Evolutionary conservation across 2,329 filamentous ascomycete genomes (phyloP).

Genomic region (Aspergillus ustus): DNA sequence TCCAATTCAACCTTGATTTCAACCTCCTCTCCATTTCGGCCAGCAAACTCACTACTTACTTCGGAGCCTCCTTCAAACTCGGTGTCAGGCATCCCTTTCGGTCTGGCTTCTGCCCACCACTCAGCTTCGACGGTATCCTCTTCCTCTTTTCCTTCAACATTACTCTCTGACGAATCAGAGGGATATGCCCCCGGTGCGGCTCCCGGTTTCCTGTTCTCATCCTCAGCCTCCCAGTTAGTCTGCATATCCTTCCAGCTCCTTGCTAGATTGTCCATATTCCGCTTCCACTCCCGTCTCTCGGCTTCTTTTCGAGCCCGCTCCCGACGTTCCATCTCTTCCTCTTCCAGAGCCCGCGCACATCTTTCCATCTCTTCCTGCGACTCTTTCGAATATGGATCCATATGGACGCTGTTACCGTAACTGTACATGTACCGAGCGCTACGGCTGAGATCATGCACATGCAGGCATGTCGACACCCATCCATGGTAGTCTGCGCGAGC

Average conservation of each 20-base stretch:
- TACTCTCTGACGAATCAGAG: not conserved
- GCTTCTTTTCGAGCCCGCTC: slow-evolving; percentile 14
- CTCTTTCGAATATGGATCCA: slow-evolving; percentile 31
- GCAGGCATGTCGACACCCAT: slow-evolving; percentile 20
- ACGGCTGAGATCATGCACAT: slow-evolving; percentile 6
- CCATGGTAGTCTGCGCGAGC: slow-evolving; percentile 7
- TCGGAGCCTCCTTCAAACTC: slow-evolving; percentile 4
- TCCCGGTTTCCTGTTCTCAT: not conserved
- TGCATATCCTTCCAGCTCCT: not conserved
- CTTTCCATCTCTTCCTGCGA: slow-evolving; percentile 27
- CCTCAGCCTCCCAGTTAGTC: not conserved
- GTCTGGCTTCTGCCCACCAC: slow-evolving; percentile 2
- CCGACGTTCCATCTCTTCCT: slow-evolving; percentile 9
- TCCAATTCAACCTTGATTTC: not conserved
- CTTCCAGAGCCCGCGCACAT: slow-evolving; percentile 4
- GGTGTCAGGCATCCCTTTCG: not conserved
- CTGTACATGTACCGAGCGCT: slow-evolving; percentile 35
- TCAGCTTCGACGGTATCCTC: not conserved
- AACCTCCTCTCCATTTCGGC: not conserved
- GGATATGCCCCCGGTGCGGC: not conserved
- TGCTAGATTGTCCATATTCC: no score
- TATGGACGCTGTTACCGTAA: slow-evolving; percentile 36
- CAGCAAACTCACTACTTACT: not conserved
- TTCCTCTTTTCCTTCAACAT: not conserved
- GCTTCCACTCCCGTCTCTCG: slow-evolving; percentile 1